These are phyloP conservation scores for Laburnicola sp. DNA, from an alignment of 2,329 filamentous ascomycete genomes.

Conservation along the genomic window DNA sequence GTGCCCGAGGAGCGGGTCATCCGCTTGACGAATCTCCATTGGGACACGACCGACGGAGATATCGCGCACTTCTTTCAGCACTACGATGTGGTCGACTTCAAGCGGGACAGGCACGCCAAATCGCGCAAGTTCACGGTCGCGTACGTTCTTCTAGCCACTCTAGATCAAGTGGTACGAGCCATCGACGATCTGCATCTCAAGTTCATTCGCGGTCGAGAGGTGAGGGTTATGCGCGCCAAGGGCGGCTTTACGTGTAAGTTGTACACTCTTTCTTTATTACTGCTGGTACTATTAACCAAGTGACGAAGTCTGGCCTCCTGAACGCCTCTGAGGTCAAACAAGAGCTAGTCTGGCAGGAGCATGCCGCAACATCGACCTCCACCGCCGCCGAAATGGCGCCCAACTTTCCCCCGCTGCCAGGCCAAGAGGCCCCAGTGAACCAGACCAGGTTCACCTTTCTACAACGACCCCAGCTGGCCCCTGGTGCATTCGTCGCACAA, in stretches of 20 bases:
- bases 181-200: slow-evolving; percentile 1
- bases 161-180: slow-evolving; percentile 1
- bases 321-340: not conserved
- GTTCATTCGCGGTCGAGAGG: slow-evolving; percentile 2
- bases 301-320: not conserved
- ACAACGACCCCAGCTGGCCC: no score
- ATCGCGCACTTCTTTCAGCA: not conserved
- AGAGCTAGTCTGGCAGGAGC: no score
- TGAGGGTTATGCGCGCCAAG: slow-evolving; percentile 2
- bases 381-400: no score
- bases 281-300: no score
- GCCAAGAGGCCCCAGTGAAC: no score
- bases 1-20: slow-evolving; percentile 7
- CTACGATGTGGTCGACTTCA: slow-evolving; percentile 5
- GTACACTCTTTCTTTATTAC: not conserved
- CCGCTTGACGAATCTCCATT: slow-evolving; percentile 3
- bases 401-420: not conserved
- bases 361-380: no score
- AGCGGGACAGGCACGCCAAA: slow-evolving; percentile 1
- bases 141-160: slow-evolving; percentile 1
- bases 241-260: slow-evolving; percentile 4
- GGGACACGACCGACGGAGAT: not conserved
- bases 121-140: not conserved
- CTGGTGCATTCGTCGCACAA: no score
- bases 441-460: no score